A percentile compares a stretch with the other conserved stretches of the same genome.
Evolutionary conservation across 768 basidiomycete species (phyloP).

Genomic region (Phylloporus sp.): DNA sequence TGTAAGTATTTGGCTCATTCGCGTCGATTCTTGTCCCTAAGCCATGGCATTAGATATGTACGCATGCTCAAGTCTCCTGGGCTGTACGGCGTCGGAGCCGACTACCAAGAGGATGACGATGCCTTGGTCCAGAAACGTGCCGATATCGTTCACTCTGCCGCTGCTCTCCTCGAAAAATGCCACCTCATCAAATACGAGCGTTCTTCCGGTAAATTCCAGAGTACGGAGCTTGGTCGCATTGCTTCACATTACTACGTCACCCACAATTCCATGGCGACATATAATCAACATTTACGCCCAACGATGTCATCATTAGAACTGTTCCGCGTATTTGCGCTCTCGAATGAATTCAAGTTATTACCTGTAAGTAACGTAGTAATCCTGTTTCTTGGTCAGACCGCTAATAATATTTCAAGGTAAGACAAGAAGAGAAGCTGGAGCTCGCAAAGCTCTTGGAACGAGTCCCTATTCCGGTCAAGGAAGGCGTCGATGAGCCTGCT

Average conservation of each 20-base stretch:
- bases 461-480: conserved; percentile 96
- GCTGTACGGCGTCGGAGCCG: conserved; percentile 82
- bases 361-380: conserved; percentile 47
- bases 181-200: conserved; percentile 94
- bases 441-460: conserved; percentile 86
- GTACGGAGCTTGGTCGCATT: conserved; percentile 90
- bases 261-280: conserved; percentile 92
- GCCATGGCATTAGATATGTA: conserved; percentile 59
- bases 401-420: conserved; percentile 40
- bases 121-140: conserved; percentile 88
- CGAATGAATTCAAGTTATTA: conserved; percentile 91
- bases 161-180: conserved; percentile 90
- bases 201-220: conserved; percentile 81
- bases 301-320: conserved; percentile 87
- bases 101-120: conserved; percentile 85
- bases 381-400: background rate
- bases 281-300: conserved; percentile 88
- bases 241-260: conserved; percentile 96
- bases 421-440: conserved; percentile 84
- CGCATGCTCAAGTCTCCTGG: conserved; percentile 90
- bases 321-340: conserved; percentile 92
- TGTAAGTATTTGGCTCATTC: conserved; percentile 42
- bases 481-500: conserved; percentile 91
- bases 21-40: conserved; percentile 4
- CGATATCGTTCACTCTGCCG: conserved; percentile 92